Percentiles rank a stretch among this genome's conserved stretches.
These are phyloP conservation scores for Phytophthora pistaciae DNA, from an alignment of 352 stramenopile species.

Conservation along the genomic window DNA sequence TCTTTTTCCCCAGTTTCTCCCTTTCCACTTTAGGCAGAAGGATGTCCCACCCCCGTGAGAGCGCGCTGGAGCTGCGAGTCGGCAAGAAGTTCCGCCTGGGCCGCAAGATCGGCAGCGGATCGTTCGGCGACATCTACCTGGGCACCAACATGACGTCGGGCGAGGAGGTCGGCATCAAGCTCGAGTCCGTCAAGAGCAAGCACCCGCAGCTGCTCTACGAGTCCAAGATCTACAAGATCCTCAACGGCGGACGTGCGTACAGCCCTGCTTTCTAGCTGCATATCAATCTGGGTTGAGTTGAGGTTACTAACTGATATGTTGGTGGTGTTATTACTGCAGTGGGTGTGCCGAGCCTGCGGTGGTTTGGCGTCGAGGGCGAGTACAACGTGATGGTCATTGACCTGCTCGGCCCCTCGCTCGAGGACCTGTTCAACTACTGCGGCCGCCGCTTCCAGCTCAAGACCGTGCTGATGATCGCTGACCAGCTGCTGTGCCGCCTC, in stretches of 20 bases:
- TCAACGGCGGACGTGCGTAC: constrained; percentile 97
- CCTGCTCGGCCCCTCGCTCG: constrained; percentile 96
- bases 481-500: constrained; percentile 86
- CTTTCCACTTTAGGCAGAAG: constrained; percentile 26
- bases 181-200: constrained; percentile 98
- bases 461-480: constrained; percentile 96
- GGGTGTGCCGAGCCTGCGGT: constrained; percentile 98
- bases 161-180: constrained; percentile 99
- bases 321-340: constrained; percentile 68
- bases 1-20: constrained; percentile 21
- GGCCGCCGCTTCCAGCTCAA: constrained; percentile 94
- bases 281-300: neutral
- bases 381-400: constrained; percentile 99
- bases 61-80: constrained; percentile 96
- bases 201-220: constrained; percentile 99
- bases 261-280: neutral
- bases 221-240: constrained; percentile 99
- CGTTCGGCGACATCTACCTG: constrained; percentile 99
- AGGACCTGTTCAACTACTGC: constrained; percentile 92
- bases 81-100: constrained; percentile 99
- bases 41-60: constrained; percentile 78
- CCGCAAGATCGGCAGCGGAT: constrained; percentile 99
- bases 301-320: constrained; percentile 22
- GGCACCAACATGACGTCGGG: constrained; percentile 99
- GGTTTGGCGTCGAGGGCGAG: constrained; percentile 99